A percentile compares a stretch with the other conserved stretches of the same genome.
Conservation (phyloP, 176 grass and related monocot genomes). For the Areca catechu region DNA sequence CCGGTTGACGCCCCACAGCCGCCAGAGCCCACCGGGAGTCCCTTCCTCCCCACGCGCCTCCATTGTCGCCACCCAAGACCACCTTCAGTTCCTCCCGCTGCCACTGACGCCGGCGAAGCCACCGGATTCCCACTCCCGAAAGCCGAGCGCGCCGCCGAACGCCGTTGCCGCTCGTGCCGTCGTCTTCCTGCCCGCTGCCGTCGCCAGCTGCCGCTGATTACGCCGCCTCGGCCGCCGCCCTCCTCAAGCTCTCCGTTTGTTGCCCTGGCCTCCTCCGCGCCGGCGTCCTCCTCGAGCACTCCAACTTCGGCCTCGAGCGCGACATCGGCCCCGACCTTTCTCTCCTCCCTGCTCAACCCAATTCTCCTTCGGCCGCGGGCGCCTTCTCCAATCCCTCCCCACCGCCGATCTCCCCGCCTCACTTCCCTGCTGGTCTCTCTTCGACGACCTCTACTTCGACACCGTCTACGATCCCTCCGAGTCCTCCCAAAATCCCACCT, state of each 20-base stretch:
- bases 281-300: conserved; percentile 58
- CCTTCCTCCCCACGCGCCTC: no score
- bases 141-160: no score
- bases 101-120: no score
- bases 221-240: conserved; percentile 29
- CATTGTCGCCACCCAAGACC: no score
- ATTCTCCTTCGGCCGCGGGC: background rate
- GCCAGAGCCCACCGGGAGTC: no score
- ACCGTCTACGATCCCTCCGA: conserved; percentile 72
- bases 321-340: conserved; percentile 75
- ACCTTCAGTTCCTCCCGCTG: no score
- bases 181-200: no score
- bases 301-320: conserved; percentile 77
- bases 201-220: no score
- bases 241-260: conserved; percentile 91
- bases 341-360: background rate
- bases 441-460: conserved; percentile 86
- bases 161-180: no score
- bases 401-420: background rate
- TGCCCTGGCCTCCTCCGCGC: conserved; percentile 74
- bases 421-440: conserved; percentile 47
- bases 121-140: no score
- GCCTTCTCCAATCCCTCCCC: background rate
- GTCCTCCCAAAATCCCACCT: conserved; percentile 10
- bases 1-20: no score